Conservation (phyloP, 176 grass and related monocot species). For the Carex littledalei region DNA sequence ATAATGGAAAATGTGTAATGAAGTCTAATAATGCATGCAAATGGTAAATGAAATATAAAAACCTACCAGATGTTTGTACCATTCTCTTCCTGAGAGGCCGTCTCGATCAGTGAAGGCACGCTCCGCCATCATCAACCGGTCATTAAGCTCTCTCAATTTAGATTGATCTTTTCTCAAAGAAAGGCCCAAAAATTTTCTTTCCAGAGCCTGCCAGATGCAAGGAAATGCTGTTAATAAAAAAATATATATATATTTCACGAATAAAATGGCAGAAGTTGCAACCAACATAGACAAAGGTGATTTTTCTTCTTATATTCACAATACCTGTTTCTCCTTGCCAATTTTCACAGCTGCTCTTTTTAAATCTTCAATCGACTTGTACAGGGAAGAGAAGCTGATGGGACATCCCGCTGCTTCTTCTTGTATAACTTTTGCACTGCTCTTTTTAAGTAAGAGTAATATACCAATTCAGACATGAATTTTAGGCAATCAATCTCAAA, state of each 20-base stretch:
- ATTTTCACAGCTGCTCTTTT: conserved; percentile 34
- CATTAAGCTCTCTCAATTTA: conserved; percentile 65
- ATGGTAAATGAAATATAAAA: not conserved
- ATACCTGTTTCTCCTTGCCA: conserved; percentile 53
- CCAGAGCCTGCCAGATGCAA: conserved; percentile 36
- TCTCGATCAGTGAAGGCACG: conserved; percentile 70
- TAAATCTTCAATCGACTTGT: conserved; percentile 55
- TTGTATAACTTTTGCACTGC: conserved; percentile 34
- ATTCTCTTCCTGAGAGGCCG: conserved; percentile 47
- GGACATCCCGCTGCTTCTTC: conserved; percentile 24
- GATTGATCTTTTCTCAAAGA: conserved; percentile 43
- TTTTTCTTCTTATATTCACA: not conserved
- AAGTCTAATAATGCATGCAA: not conserved
- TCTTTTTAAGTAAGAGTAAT: conserved; percentile 23
- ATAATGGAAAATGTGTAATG: not conserved
- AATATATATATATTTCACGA: not conserved
- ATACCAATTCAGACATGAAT: conserved; percentile 7
- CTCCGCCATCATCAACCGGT: conserved; percentile 71
- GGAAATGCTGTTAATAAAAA: not conserved
- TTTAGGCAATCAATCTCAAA: not conserved
- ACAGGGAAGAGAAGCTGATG: conserved; percentile 59
- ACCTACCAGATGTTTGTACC: conserved; percentile 86
- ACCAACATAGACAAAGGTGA: not conserved
- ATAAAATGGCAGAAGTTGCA: not conserved
- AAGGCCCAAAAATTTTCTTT: conserved; percentile 27